Evolutionary conservation across 2,329 filamentous ascomycete species (phyloP).

Genomic region (Venturia pyrina): DNA sequence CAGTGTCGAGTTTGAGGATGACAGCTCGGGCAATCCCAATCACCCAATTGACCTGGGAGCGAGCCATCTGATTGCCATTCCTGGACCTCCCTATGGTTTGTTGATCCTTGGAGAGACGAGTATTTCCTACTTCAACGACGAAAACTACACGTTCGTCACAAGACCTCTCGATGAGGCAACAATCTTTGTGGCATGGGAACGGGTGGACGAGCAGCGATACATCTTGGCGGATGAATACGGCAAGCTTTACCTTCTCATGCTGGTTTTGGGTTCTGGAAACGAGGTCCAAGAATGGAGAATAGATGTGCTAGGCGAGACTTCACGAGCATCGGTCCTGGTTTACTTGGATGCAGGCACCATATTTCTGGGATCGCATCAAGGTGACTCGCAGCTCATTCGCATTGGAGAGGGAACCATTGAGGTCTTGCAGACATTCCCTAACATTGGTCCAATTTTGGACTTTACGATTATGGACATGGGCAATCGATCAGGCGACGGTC

Average conservation of each 20-base stretch:
- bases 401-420: constrained; percentile 49
- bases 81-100: constrained; percentile 43
- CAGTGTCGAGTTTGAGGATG: constrained; percentile 43
- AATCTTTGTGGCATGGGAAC: constrained; percentile 86
- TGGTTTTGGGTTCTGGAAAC: constrained; percentile 54
- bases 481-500: constrained; percentile 65
- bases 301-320: constrained; percentile 55
- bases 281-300: constrained; percentile 62
- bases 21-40: constrained; percentile 39
- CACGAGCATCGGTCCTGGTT: constrained; percentile 66
- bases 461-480: constrained; percentile 96
- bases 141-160: constrained; percentile 56
- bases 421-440: constrained; percentile 65
- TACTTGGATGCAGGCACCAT: constrained; percentile 65
- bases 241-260: constrained; percentile 70
- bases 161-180: constrained; percentile 61
- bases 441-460: constrained; percentile 85
- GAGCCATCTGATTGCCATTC: constrained; percentile 52
- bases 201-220: constrained; percentile 71
- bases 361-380: constrained; percentile 86
- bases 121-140: constrained; percentile 75
- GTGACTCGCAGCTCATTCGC: constrained; percentile 75
- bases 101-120: constrained; percentile 50
- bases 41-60: constrained; percentile 41
- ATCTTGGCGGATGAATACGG: constrained; percentile 91